Conservation (phyloP, 73 alveolate species). For the Blepharisma stoltei region DNA sequence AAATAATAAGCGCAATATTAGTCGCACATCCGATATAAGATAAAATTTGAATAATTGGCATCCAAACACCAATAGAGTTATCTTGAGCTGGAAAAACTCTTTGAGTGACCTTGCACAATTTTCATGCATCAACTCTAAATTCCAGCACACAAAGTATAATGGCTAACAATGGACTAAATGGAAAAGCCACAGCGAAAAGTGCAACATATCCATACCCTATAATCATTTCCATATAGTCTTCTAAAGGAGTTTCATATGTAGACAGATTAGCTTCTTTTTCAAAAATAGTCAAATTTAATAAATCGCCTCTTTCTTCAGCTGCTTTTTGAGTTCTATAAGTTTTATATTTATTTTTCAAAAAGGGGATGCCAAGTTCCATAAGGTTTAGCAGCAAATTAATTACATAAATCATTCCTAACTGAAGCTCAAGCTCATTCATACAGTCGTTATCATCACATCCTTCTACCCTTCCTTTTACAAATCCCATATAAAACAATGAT, state of each 20-base stretch:
- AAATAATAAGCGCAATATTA: slow-evolving; percentile 14
- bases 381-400: not conserved
- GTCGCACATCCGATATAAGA: slow-evolving; percentile 9
- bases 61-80: slow-evolving; percentile 25
- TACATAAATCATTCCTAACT: slow-evolving; percentile 10
- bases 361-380: slow-evolving; percentile 31
- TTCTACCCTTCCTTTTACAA: slow-evolving; percentile 27
- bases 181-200: slow-evolving; percentile 31
- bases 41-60: not conserved
- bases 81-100: slow-evolving; percentile 17
- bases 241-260: slow-evolving; percentile 27
- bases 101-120: slow-evolving; percentile 3
- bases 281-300: not conserved
- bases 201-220: slow-evolving; percentile 24
- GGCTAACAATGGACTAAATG: slow-evolving; percentile 25
- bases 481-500: slow-evolving; percentile 44
- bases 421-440: slow-evolving; percentile 12
- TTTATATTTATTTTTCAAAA: slow-evolving; percentile 5
- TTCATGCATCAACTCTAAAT: slow-evolving; percentile 30
- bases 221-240: slow-evolving; percentile 27
- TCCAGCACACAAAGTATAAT: not conserved
- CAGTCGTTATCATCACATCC: slow-evolving; percentile 36
- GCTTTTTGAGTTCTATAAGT: not conserved
- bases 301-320: slow-evolving; percentile 21
- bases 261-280: slow-evolving; percentile 17